Evolutionary conservation across 805 yeast genomes (phyloP).

Genomic region (Suhomyces pyralidae): DNA sequence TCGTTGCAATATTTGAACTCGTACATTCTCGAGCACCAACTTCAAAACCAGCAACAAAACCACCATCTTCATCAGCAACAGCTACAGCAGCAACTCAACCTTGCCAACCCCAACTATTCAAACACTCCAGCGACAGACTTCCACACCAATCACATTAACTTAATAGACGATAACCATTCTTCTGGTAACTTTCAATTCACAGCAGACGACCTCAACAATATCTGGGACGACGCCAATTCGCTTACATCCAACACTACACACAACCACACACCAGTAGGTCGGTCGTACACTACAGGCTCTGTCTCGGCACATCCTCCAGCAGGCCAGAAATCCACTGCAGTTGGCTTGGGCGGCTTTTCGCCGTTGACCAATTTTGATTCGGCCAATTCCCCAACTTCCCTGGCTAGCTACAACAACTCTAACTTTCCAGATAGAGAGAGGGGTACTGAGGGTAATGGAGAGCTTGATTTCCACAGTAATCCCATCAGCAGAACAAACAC

Average conservation of each 20-base stretch:
- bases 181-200: constrained; percentile 9
- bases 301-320: constrained; percentile 2
- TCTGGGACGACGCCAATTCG: constrained; percentile 10
- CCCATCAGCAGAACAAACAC: background rate
- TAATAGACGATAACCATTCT: constrained; percentile 4
- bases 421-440: background rate
- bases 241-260: constrained; percentile 4
- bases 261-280: constrained; percentile 5
- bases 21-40: constrained; percentile 45
- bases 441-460: background rate
- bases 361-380: constrained; percentile 7
- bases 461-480: background rate
- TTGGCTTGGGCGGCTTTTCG: constrained; percentile 3
- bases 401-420: background rate
- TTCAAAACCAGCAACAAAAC: constrained; percentile 4
- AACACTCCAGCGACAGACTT: constrained; percentile 2
- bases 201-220: constrained; percentile 10
- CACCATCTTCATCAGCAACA: constrained; percentile 1
- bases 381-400: constrained; percentile 3
- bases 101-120: constrained; percentile 1
- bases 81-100: background rate
- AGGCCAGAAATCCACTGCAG: background rate
- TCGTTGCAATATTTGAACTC: constrained; percentile 54
- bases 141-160: constrained; percentile 2
- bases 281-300: constrained; percentile 2